A percentile compares a stretch with the other conserved stretches of the same genome.
These are phyloP conservation scores for Hermanozyma aechmeae DNA, from an alignment of 805 yeast genomes.

Conservation along the genomic window DNA sequence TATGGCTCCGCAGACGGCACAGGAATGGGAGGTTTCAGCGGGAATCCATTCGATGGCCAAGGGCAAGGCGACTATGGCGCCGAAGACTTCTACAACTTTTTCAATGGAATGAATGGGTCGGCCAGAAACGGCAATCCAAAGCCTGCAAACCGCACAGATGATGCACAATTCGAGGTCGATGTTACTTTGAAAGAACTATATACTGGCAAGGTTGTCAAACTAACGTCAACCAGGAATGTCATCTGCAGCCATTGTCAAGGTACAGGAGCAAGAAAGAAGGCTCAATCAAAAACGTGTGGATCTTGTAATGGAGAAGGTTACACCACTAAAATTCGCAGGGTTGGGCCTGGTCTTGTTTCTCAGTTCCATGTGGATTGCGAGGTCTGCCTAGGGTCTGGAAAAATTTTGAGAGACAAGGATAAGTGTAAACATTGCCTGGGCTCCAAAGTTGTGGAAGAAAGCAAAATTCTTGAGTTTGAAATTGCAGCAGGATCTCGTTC, in stretches of 20 bases:
- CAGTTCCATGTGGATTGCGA: constrained; percentile 53
- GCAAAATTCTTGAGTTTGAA: constrained; percentile 67
- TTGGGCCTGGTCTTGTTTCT: constrained; percentile 70
- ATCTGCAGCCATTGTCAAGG: constrained; percentile 72
- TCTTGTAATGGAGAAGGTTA: constrained; percentile 68
- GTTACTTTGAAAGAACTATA: constrained; percentile 67
- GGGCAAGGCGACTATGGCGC: constrained; percentile 39
- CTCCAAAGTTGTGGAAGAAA: constrained; percentile 47
- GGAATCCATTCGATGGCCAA: constrained; percentile 29
- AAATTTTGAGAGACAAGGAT: constrained; percentile 51
- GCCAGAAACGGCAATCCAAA: constrained; percentile 4
- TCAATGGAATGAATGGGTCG: constrained; percentile 36
- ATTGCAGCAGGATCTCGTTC: constrained; percentile 63
- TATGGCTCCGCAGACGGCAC: constrained; percentile 36
- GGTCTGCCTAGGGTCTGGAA: constrained; percentile 66
- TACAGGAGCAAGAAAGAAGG: constrained; percentile 57
- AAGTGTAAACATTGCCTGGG: constrained; percentile 75
- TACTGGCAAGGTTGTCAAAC: constrained; percentile 72
- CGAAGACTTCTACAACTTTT: constrained; percentile 74
- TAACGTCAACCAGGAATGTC: constrained; percentile 61
- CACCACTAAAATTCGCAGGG: constrained; percentile 47
- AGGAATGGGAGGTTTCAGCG: constrained; percentile 11
- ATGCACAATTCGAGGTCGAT: constrained; percentile 57
- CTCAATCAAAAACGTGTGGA: constrained; percentile 47
- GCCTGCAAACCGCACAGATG: constrained; percentile 40